Evolutionary conservation across 2,329 filamentous ascomycete species (phyloP).

Genomic region (Chlorencoelia australis): DNA sequence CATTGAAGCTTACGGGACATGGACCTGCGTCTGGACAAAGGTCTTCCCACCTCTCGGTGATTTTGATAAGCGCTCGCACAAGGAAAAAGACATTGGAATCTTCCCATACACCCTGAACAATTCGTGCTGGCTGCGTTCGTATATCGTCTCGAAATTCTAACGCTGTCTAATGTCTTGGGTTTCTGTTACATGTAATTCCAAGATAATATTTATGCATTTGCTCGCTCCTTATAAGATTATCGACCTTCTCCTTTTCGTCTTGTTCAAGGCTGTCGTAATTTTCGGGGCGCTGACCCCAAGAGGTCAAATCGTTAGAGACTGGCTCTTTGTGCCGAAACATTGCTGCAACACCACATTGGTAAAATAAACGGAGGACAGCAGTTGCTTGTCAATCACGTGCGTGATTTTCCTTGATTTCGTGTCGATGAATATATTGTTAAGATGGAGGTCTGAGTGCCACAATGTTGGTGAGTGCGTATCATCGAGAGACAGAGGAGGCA

Average conservation of each 20-base stretch:
- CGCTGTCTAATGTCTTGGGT: constrained; percentile 6
- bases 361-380: constrained; percentile 7
- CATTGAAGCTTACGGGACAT: background rate
- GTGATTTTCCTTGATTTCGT: constrained; percentile 12
- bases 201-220: constrained; percentile 5
- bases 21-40: background rate
- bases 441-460: constrained; percentile 17
- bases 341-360: constrained; percentile 6
- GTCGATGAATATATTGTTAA: constrained; percentile 19
- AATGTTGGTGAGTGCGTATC: constrained; percentile 12
- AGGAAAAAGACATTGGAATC: too few relatives aligned
- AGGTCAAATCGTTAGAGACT: background rate
- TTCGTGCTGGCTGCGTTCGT: background rate
- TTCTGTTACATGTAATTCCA: constrained; percentile 1
- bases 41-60: background rate
- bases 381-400: constrained; percentile 13
- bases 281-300: constrained; percentile 2
- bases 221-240: constrained; percentile 4
- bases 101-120: background rate
- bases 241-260: constrained; percentile 6
- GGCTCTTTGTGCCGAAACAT: constrained; percentile 6
- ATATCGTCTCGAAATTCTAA: constrained; percentile 4
- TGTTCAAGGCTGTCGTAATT: constrained; percentile 4
- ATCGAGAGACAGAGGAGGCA: constrained; percentile 4
- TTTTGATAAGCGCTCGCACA: background rate